A percentile compares a stretch with the other conserved stretches of the same genome.
Conservation (phyloP, 2,329 filamentous ascomycete genomes). For the Claviceps arundinis region DNA sequence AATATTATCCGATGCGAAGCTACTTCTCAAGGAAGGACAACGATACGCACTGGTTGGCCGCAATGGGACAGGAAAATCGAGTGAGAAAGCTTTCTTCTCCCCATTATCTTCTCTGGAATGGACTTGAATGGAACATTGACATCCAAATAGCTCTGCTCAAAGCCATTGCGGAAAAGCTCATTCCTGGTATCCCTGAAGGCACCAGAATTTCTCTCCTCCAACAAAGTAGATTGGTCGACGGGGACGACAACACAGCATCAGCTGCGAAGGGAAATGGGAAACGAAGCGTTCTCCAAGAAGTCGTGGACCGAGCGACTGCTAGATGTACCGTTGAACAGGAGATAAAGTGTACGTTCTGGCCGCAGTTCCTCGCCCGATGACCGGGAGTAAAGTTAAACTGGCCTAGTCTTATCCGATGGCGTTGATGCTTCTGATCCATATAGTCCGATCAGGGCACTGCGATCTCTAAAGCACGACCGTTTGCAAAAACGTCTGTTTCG, state of each 20-base stretch:
- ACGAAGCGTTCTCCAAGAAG: slow-evolving; percentile 48
- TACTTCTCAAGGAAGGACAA: slow-evolving; percentile 58
- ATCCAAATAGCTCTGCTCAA: slow-evolving; percentile 46
- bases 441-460: slow-evolving; percentile 45
- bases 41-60: slow-evolving; percentile 68
- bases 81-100: slow-evolving; percentile 25
- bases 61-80: slow-evolving; percentile 77
- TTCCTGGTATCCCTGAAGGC: slow-evolving; percentile 59
- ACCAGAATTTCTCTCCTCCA: slow-evolving; percentile 56
- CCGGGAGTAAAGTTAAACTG: slow-evolving; percentile 8
- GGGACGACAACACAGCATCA: slow-evolving; percentile 16
- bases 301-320: slow-evolving; percentile 47
- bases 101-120: background rate
- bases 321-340: slow-evolving; percentile 45
- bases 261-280: slow-evolving; percentile 1
- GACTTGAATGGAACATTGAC: background rate
- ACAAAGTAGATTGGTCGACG: slow-evolving; percentile 37
- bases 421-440: slow-evolving; percentile 44
- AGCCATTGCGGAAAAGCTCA: slow-evolving; percentile 64
- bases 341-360: slow-evolving; percentile 35
- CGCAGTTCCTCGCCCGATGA: no score
- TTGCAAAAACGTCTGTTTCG: slow-evolving; percentile 51
- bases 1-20: slow-evolving; percentile 54
- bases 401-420: slow-evolving; percentile 40
- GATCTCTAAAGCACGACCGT: slow-evolving; percentile 48